Evolutionary conservation across 805 yeast species (phyloP).

Genomic region (Cyberlindnera mycetangii): DNA sequence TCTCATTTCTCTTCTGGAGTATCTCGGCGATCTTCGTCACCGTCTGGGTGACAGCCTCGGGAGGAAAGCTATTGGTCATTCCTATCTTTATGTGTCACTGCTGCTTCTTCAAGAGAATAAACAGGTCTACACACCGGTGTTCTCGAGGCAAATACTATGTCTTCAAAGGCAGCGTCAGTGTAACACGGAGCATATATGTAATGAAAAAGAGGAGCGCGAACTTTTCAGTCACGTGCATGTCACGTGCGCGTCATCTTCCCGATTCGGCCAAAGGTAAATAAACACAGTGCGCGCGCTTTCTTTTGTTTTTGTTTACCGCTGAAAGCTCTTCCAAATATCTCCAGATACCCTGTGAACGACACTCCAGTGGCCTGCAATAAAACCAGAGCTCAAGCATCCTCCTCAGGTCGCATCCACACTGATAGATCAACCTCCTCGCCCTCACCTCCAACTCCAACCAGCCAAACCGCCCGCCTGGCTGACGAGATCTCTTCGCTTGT

Average conservation of each 20-base stretch:
- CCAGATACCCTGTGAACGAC: too few relatives aligned
- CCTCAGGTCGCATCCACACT: not conserved
- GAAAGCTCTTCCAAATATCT: not conserved
- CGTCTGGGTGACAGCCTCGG: constrained; percentile 45
- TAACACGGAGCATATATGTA: too few relatives aligned
- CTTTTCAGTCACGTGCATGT: not conserved
- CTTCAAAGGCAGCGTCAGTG: too few relatives aligned
- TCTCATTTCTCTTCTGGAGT: constrained; percentile 50
- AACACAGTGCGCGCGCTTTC: constrained; percentile 1
- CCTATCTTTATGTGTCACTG: not conserved
- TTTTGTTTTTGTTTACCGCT: constrained; percentile 14
- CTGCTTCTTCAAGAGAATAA: not conserved
- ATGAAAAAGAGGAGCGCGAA: too few relatives aligned
- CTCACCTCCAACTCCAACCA: not conserved
- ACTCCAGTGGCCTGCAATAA: too few relatives aligned
- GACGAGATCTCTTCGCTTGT: not conserved
- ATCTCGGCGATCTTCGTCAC: constrained; percentile 58
- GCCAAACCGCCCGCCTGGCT: not conserved
- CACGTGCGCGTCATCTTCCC: not conserved
- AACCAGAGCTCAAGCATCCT: not conserved
- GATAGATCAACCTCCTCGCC: not conserved
- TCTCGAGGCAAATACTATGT: too few relatives aligned
- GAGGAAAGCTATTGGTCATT: constrained; percentile 47
- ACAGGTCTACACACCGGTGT: too few relatives aligned
- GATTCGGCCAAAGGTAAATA: constrained; percentile 17